Evolutionary conservation across 805 yeast genomes (phyloP), one percentile per base, ranked within the genome.

Genomic region (Metschnikowia proteae): DNA sequence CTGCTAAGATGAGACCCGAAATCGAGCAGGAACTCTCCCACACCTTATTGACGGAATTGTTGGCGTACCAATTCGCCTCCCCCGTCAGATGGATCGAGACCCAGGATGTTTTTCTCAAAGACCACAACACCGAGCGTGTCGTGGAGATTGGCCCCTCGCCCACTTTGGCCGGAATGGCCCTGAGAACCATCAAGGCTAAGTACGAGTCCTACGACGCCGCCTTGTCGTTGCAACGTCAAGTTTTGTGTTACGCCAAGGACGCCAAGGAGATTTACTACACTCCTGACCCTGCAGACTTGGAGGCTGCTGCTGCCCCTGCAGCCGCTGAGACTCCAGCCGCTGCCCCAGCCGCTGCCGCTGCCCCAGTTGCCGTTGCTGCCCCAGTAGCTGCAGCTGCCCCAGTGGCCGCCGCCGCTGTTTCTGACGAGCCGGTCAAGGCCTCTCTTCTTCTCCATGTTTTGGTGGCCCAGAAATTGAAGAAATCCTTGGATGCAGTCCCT

Each of bases 11-110:
- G 94, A 83, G 82, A 68, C 96, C 99, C 59, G 98, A 94, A 79
- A 84, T 90, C 53, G 95, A 94, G 77, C 99, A 94, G 76, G 98
- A 94, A 69, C 82, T 94, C 58, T 96, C 99, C 59, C 98, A 94
- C 68, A 84, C 88, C 58, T 78, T 94, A 57, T 79, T 94, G 67
- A 90, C 97, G 27, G 99, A 94, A 79, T 83, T 94, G 60, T 80
- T 94, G 74, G 98, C 99, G 47, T 94, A 91, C 75, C 99, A 94
- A 73, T 94, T 94, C 65, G 99, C 99, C 43, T 91, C 97, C 54
- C 99, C 99, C 42, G 99, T 94, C 57, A 84, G 98, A 80, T 94
- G 99, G 98, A 94, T 95, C 69, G 99, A 95, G 70, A 94, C 99
- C 54, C 99, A 94, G 74, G 99, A 94, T 75, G 98, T 94, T 50